Conservation (phyloP, 2,329 filamentous ascomycete genomes). For the Camillea tinctor region DNA sequence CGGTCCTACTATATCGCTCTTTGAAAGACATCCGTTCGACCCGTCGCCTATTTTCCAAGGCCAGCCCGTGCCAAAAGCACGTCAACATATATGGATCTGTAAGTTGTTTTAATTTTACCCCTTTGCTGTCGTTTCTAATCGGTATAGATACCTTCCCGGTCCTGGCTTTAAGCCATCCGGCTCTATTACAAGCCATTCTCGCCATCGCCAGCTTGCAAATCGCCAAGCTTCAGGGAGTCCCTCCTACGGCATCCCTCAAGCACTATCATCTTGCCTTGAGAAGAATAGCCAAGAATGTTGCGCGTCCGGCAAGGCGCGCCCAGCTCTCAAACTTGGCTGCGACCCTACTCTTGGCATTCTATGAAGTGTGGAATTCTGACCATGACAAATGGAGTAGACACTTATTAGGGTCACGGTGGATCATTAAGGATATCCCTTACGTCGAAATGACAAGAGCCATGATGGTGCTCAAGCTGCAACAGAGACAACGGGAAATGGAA, state of each 20-base stretch:
- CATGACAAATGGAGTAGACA: conserved; percentile 96
- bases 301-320: conserved; percentile 64
- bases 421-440: conserved; percentile 81
- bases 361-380: conserved; percentile 92
- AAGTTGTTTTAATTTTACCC: conserved; percentile 7
- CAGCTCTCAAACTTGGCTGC: conserved; percentile 84
- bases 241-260: conserved; percentile 78
- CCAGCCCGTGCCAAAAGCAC: conserved; percentile 57
- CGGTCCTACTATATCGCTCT: conserved; percentile 81
- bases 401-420: conserved; percentile 76
- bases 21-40: conserved; percentile 78
- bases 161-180: conserved; percentile 80
- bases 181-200: conserved; percentile 85
- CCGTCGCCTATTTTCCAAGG: conserved; percentile 65
- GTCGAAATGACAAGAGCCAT: conserved; percentile 69
- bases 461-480: conserved; percentile 56
- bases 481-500: conserved; percentile 28
- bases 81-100: conserved; percentile 63
- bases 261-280: conserved; percentile 88
- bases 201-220: conserved; percentile 86
- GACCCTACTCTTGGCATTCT: conserved; percentile 82
- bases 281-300: conserved; percentile 73
- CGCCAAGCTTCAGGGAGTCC: conserved; percentile 72
- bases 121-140: conserved; percentile 21
- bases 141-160: conserved; percentile 74